A percentile compares a stretch with the other conserved stretches of the same genome.
Evolutionary conservation across 164 flowering plant species (phyloP).

Genomic region (Euptelea pleiosperma): DNA sequence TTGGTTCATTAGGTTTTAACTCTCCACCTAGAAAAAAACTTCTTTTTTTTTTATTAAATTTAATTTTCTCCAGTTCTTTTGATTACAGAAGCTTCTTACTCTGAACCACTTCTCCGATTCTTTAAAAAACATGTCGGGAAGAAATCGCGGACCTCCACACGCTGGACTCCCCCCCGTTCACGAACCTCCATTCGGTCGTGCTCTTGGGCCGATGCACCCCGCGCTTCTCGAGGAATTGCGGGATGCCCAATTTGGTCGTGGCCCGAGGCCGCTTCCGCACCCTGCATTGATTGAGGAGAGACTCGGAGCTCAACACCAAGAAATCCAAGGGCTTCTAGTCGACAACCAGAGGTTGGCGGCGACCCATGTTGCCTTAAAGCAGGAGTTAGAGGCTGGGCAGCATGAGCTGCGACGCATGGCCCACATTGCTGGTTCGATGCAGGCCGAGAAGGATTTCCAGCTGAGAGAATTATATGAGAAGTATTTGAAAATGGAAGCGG

Average conservation of each 20-base stretch:
- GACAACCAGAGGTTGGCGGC: constrained; percentile 92
- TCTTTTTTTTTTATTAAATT: not conserved
- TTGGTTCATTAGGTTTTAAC: not conserved
- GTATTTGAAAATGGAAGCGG: constrained; percentile 61
- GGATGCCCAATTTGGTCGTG: constrained; percentile 52
- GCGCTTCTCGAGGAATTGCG: constrained; percentile 67
- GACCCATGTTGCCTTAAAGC: constrained; percentile 91
- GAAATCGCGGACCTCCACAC: constrained; percentile 70
- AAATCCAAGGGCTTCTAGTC: constrained; percentile 66
- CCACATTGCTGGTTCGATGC: constrained; percentile 44
- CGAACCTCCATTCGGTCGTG: constrained; percentile 51
- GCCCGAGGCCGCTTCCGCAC: constrained; percentile 39
- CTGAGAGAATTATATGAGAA: constrained; percentile 79
- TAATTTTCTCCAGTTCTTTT: not conserved
- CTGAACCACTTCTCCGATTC: not conserved
- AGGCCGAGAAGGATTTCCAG: constrained; percentile 58
- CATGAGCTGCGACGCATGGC: constrained; percentile 63
- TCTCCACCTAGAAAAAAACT: too few relatives aligned
- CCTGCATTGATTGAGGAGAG: constrained; percentile 76
- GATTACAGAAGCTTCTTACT: not conserved
- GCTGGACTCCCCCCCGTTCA: constrained; percentile 42
- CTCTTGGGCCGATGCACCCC: constrained; percentile 53
- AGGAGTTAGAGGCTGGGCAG: constrained; percentile 72
- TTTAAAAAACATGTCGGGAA: constrained; percentile 70
- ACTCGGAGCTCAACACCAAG: constrained; percentile 73